Evolutionary conservation across 345 rosid genomes (phyloP), one percentile per base, ranked within the genome.

Genomic region (Gossypium turneri): DNA sequence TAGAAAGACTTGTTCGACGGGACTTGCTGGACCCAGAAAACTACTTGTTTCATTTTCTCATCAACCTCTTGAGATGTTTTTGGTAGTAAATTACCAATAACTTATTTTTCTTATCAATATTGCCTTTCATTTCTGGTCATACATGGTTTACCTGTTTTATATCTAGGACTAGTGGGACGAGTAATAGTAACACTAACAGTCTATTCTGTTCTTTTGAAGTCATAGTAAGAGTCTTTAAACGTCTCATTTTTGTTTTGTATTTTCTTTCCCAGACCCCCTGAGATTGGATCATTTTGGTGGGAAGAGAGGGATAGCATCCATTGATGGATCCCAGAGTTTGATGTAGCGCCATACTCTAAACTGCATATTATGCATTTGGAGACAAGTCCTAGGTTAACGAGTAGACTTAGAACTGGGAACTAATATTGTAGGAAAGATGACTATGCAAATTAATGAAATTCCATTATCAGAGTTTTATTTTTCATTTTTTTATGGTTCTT

Each of bases 41-140:
- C 58, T 53, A 75, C 61, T 69, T 83, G 27, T 85, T 86, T 76
- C 85, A 74, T 34, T 66, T 86, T 61, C 74, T 81, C 10, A 79
- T 80, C 59, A 74, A 48, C 70, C 51, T 88, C 1, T 34, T 88
- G 73, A 76, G 81, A 44, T 88, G 88, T 78, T 76, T 86, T 16
- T 88, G 88, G 75, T 84, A 82, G 79, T 55, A 7, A 20, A 22
- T 24, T 58, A n/a, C 12, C 13, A 12, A 43, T 11, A 10, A 10
- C 59, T 9, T 10, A 16, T 64, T 50, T 72, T 20, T 55, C 11
- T 52, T 17, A 52, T 55, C 59, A 55, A 55, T 55, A 34, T 34
- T 34, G 41, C 41, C 41, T 34, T 34, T 34, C 57, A 25, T 50
- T 15, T 68, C 43, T 7, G 17, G 47, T 45, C 13, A 20, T 57